These are phyloP conservation scores for Diospyros kaki DNA, from an alignment of 148 eudicot genomes.

Conservation along the genomic window DNA sequence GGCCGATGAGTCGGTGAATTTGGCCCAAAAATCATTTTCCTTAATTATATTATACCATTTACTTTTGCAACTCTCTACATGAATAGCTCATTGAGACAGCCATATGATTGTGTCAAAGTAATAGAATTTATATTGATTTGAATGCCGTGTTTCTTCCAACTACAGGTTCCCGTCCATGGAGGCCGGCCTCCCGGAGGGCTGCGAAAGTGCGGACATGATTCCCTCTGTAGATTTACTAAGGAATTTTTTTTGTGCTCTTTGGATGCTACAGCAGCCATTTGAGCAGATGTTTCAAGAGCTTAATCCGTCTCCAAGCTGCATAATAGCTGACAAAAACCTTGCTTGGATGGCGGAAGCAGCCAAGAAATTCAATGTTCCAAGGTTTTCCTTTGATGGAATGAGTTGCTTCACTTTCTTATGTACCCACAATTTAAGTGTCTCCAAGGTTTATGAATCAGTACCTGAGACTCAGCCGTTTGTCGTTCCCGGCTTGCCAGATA, in stretches of 20 bases:
- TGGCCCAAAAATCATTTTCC: no score
- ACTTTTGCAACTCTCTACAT: no score
- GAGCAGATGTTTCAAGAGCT: not conserved
- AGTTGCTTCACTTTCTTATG: not conserved
- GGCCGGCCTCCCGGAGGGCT: slow-evolving; percentile 28
- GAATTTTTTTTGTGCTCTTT: slow-evolving; percentile 16
- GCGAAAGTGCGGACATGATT: slow-evolving; percentile 34
- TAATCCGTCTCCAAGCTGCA: not conserved
- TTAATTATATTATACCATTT: no score
- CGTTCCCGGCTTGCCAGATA: no score
- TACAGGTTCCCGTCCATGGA: slow-evolving; percentile 18
- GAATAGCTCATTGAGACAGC: no score
- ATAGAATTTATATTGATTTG: no score
- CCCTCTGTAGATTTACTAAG: slow-evolving; percentile 13
- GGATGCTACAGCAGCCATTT: slow-evolving; percentile 18
- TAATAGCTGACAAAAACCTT: not conserved
- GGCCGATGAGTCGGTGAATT: no score
- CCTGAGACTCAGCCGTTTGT: no score
- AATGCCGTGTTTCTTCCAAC: not conserved
- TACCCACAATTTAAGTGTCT: not conserved
- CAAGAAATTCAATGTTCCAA: not conserved
- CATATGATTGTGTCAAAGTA: no score
- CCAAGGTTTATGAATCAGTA: slow-evolving; percentile 4
- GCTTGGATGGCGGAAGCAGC: not conserved
- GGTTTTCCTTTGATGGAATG: not conserved